Evolutionary conservation across 768 basidiomycete genomes (phyloP), one percentile per base, ranked within the genome.

Genomic region (Lactarius quietus): DNA sequence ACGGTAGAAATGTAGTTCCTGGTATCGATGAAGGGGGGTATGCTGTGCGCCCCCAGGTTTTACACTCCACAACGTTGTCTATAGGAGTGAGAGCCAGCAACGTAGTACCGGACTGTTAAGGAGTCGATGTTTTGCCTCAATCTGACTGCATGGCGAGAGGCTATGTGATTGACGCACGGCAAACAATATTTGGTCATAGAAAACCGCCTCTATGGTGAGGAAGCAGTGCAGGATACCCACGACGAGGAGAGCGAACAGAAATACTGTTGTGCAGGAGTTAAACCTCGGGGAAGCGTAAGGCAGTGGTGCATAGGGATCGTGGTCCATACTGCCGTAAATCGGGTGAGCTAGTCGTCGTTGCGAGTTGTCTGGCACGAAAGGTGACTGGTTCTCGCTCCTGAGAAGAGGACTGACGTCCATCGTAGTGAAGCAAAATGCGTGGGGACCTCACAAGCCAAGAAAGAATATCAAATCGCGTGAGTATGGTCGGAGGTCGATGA

Each of bases 131-230:
- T n/a, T n/a, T 20, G 5, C 41, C 41, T 63, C 38, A 52, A 28
- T 53, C 41, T 45, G n/a, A 10, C 10, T 45, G 43, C 12, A 12
- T 28, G 10, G 52, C 6, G 6, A 41, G 41, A 29, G 39, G 20
- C 26, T 31, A 36, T 38, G 43, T 26, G 23, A 45, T n/a, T 6
- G 36, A 39, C 55, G 36, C 59, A 61, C 31, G 1, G 31, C 23
- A 18, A 43, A 57, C 55, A 35, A 54, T 18, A 10, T 33, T 65
- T 61, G 64, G 51, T 65, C 52, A 31, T 60, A 52, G 18, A 57
- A 54, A 20, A 65, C 26, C 1, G 45, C 48, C 41, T 54, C 53
- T 10, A 60, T 48, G 0, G 60, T 52, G 12, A 57, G 10, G 7
- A 65, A 45, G 54, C 45, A 26, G n/a, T 61, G 56, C 14, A 61